phyloP scores from a whole-genome alignment of 805 yeast genomes.

The Alloascoidea hylecoeti region DNA sequence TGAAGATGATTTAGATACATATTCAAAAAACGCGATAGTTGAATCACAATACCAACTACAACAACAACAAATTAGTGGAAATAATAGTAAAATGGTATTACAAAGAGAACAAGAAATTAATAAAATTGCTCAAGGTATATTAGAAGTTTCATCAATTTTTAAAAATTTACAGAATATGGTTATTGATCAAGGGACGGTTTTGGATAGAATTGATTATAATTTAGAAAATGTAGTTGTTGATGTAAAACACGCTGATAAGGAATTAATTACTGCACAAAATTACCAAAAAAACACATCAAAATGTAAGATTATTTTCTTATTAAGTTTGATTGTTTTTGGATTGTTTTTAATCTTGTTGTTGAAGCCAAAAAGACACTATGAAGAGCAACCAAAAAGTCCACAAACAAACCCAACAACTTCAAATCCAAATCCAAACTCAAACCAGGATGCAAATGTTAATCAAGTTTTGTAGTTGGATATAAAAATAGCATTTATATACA shows the following conservation, averaged over 20 bases:
- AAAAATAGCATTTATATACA: too few relatives aligned
- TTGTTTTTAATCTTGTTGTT: slow-evolving; percentile 57
- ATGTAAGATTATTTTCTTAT: slow-evolving; percentile 71
- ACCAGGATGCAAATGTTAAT: too few relatives aligned
- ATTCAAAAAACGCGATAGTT: slow-evolving; percentile 36
- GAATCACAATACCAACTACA: slow-evolving; percentile 25
- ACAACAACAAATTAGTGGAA: slow-evolving; percentile 17
- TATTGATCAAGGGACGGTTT: slow-evolving; percentile 88
- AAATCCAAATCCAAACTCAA: too few relatives aligned
- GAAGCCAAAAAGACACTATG: slow-evolving; percentile 18
- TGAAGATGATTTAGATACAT: slow-evolving; percentile 29
- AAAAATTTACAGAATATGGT: slow-evolving; percentile 85
- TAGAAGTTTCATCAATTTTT: slow-evolving; percentile 87
- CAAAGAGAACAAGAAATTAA: slow-evolving; percentile 85
- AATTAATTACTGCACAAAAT: slow-evolving; percentile 57
- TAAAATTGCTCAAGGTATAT: slow-evolving; percentile 83
- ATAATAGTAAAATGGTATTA: slow-evolving; percentile 30
- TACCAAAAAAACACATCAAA: slow-evolving; percentile 86
- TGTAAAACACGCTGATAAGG: slow-evolving; percentile 63
- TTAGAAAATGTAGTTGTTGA: slow-evolving; percentile 67
- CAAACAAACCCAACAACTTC: too few relatives aligned
- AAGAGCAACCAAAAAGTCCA: too few relatives aligned
- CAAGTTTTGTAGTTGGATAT: too few relatives aligned
- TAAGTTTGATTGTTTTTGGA: slow-evolving; percentile 58
- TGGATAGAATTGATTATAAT: slow-evolving; percentile 91